Evolutionary conservation across 2,329 filamentous ascomycete species (phyloP).

Genomic region (Penicillium digitatum): DNA sequence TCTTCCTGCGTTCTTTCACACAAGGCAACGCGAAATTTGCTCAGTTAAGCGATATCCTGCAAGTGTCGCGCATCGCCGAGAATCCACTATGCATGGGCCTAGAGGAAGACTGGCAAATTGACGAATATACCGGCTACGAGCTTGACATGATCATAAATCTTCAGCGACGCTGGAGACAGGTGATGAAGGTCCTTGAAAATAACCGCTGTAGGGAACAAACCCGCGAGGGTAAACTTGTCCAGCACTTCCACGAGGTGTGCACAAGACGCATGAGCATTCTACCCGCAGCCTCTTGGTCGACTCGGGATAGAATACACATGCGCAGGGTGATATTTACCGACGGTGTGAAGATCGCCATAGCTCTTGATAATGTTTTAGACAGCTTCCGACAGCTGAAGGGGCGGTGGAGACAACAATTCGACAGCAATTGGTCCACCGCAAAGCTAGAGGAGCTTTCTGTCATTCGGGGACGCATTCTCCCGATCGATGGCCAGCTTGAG

Average conservation of each 20-base stretch:
- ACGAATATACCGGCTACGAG: conserved; percentile 8
- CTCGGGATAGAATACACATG: conserved; percentile 4
- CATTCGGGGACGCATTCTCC: conserved; percentile 1
- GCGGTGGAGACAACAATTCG: conserved; percentile 2
- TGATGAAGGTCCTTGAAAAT: background rate
- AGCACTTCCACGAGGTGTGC: background rate
- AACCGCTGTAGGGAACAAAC: background rate
- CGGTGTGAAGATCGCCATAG: conserved; percentile 2
- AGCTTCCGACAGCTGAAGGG: conserved; percentile 1
- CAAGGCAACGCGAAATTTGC: background rate
- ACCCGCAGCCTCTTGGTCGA: background rate
- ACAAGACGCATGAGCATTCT: background rate
- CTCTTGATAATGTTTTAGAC: background rate
- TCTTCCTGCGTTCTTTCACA: background rate
- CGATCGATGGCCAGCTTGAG: conserved; percentile 2
- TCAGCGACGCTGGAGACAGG: conserved; percentile 13
- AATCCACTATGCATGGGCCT: background rate
- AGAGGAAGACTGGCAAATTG: background rate
- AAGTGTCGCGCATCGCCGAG: background rate
- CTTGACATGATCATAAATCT: conserved; percentile 4
- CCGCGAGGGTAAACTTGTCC: background rate
- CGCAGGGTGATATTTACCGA: conserved; percentile 14
- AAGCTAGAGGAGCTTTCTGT: conserved; percentile 11
- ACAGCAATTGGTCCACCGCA: background rate
- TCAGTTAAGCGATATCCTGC: conserved; percentile 3